Evolutionary conservation across 1,284 basidiomycete genomes (phyloP).

Genomic region (Retiboletus fuscus): DNA sequence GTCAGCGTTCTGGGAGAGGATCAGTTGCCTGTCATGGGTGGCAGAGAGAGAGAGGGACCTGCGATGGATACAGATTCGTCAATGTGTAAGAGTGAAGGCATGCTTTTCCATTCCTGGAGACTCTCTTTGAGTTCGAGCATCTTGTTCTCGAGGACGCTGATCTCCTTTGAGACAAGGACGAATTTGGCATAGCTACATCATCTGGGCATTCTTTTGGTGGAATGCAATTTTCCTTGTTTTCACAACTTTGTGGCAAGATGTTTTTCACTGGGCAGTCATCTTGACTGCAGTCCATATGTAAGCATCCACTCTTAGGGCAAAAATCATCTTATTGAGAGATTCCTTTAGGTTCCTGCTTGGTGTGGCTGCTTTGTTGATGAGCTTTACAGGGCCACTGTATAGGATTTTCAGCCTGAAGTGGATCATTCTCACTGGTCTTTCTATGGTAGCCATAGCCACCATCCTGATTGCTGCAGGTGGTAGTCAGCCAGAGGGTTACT

Average conservation of each 20-base stretch:
- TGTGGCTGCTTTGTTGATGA: constrained; percentile 51
- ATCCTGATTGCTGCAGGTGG: constrained; percentile 58
- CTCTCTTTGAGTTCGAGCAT: constrained; percentile 97
- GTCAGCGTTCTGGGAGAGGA: constrained; percentile 59
- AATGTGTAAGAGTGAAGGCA: constrained; percentile 92
- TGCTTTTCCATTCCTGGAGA: constrained; percentile 93
- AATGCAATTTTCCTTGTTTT: constrained; percentile 45
- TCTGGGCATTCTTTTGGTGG: constrained; percentile 54
- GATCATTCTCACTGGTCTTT: constrained; percentile 57
- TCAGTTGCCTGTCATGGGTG: constrained; percentile 16
- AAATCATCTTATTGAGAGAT: constrained; percentile 19
- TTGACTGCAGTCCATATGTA: constrained; percentile 52
- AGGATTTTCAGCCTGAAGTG: constrained; percentile 55
- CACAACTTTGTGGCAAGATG: constrained; percentile 52
- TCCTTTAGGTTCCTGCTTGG: constrained; percentile 57
- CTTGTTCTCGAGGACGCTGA: constrained; percentile 95
- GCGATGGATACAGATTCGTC: constrained; percentile 76
- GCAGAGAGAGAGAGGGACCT: constrained; percentile 50
- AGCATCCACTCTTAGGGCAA: constrained; percentile 3
- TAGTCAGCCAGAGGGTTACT: constrained; percentile 55
- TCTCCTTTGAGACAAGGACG: constrained; percentile 96
- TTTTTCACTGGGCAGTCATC: constrained; percentile 50
- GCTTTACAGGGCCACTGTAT: constrained; percentile 56
- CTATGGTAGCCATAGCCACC: constrained; percentile 54
- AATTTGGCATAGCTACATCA: constrained; percentile 90